Conservation (phyloP, 2,329 filamentous ascomycete genomes). For the Colletotrichum simmondsii region DNA sequence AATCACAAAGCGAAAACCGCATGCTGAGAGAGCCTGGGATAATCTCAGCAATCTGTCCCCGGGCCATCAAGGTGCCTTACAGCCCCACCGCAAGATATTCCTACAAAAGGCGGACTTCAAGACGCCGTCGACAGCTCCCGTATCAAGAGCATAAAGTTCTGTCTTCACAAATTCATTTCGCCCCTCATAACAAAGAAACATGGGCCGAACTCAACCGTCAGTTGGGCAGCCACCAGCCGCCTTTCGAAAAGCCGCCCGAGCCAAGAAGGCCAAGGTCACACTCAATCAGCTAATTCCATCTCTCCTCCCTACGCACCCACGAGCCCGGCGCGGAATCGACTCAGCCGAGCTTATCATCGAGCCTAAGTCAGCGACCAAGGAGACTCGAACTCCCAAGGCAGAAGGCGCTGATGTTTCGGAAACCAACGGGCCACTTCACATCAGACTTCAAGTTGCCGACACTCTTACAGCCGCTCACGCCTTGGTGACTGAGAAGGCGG, state of each 20-base stretch:
- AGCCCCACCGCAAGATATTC: background rate
- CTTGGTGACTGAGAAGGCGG: slow-evolving; percentile 38
- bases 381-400: background rate
- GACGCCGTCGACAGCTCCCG: too few species aligned
- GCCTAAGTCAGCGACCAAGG: slow-evolving; percentile 35
- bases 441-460: slow-evolving; percentile 61
- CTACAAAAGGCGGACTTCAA: background rate
- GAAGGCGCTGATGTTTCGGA: background rate
- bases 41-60: background rate
- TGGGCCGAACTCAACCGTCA: slow-evolving; percentile 32
- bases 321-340: slow-evolving; percentile 65
- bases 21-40: too few species aligned
- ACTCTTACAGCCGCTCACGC: slow-evolving; percentile 62
- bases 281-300: slow-evolving; percentile 70
- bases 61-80: slow-evolving; percentile 3
- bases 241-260: slow-evolving; percentile 46
- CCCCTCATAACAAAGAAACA: background rate
- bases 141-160: background rate
- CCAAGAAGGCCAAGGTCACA: slow-evolving; percentile 67
- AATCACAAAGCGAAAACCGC: background rate
- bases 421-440: slow-evolving; percentile 39
- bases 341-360: slow-evolving; percentile 59
- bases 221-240: slow-evolving; percentile 30
- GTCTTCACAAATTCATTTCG: background rate
- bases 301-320: slow-evolving; percentile 61